phyloP scores from a whole-genome alignment of 148 eudicot genomes.

The Spergularia marina region DNA sequence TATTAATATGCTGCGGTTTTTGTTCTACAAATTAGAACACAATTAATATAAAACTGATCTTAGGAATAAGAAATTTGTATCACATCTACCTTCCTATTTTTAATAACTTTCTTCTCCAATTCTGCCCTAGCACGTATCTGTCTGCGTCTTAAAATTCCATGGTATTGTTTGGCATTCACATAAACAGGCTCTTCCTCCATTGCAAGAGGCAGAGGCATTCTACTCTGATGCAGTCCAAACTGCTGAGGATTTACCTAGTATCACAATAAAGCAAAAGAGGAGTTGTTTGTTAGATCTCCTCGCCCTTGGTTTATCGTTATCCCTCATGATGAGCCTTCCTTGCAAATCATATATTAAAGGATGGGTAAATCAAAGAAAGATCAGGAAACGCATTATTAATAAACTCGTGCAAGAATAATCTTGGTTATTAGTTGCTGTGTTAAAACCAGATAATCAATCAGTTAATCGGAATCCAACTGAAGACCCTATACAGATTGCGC shows the following conservation, averaged over 20 bases:
- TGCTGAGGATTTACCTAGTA: conserved; percentile 57
- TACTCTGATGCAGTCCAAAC: conserved; percentile 47
- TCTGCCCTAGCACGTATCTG: conserved; percentile 76
- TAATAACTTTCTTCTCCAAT: conserved; percentile 59
- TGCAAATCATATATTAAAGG: no score
- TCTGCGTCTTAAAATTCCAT: conserved; percentile 74
- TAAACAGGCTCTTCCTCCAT: conserved; percentile 82
- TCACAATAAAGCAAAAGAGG: background rate
- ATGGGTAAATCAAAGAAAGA: no score
- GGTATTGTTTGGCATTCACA: conserved; percentile 80
- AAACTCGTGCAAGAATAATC: no score
- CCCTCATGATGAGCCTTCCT: no score
- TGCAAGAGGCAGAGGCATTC: conserved; percentile 61
- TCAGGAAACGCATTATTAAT: no score
- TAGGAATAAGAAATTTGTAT: background rate
- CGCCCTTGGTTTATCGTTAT: no score
- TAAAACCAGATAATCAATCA: no score
- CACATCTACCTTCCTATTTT: conserved; percentile 49
- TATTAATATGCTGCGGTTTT: no score
- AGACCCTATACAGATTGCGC: no score
- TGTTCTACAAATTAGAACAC: background rate
- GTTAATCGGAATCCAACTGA: background rate
- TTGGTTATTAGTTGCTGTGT: no score
- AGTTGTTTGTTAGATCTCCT: background rate
- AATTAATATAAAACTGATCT: no score